Percentiles rank a stretch among this genome's conserved stretches.
Evolutionary conservation across 202 grass and related monocot species (phyloP).

Genomic region (Hordeum pubiflorum): DNA sequence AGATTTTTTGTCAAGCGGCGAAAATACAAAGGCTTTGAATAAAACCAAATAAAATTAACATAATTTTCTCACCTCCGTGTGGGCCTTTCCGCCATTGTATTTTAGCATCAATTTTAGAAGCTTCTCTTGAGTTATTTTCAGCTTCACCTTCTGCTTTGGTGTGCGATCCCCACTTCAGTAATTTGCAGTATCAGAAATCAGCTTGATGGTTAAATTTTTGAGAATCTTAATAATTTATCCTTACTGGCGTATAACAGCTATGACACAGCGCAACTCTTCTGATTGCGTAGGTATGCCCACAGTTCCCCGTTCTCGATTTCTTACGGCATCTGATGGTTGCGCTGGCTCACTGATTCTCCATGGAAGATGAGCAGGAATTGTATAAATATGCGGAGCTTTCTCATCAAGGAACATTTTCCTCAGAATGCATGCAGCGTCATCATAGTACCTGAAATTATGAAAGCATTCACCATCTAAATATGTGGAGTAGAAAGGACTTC

Average conservation of each 20-base stretch:
- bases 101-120: constrained; percentile 95
- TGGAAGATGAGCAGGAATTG: constrained; percentile 72
- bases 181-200: constrained; percentile 38
- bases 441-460: constrained; percentile 69
- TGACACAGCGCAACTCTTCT: constrained; percentile 90
- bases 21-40: constrained; percentile 8
- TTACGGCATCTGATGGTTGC: constrained; percentile 45
- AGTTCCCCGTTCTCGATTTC: constrained; percentile 47
- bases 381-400: constrained; percentile 89
- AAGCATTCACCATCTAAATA: neutral
- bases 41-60: constrained; percentile 8
- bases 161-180: constrained; percentile 84
- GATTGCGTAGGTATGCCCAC: constrained; percentile 70
- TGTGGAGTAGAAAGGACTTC: neutral
- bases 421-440: constrained; percentile 86
- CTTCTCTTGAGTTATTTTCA: constrained; percentile 95
- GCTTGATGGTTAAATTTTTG: constrained; percentile 16
- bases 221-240: constrained; percentile 26
- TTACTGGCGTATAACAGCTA: constrained; percentile 96
- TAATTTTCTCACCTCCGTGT: constrained; percentile 43
- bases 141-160: constrained; percentile 97
- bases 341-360: constrained; percentile 64
- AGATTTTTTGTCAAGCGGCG: constrained; percentile 1
- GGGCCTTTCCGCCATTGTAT: constrained; percentile 84
- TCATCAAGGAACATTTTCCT: constrained; percentile 96